These are phyloP conservation scores for Monosporozyma yasuniensis DNA, from an alignment of 805 yeast genomes.

Conservation along the genomic window DNA sequence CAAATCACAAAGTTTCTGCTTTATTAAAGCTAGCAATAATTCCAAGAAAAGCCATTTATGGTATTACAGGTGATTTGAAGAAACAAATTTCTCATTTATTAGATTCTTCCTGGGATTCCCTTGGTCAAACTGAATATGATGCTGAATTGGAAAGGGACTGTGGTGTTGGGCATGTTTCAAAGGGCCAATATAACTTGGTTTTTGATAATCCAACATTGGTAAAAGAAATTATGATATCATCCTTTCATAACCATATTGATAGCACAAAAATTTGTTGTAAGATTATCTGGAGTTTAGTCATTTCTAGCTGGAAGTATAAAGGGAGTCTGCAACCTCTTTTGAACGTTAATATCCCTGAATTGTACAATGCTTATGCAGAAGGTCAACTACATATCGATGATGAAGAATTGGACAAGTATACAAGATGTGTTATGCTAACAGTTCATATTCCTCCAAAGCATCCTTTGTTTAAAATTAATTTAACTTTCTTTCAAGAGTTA, in stretches of 20 bases:
- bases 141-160: conserved; percentile 46
- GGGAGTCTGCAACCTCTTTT: conserved; percentile 14
- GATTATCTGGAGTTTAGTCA: conserved; percentile 58
- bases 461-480: conserved; percentile 45
- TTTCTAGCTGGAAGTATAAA: conserved; percentile 14
- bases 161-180: conserved; percentile 54
- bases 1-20: conserved; percentile 59
- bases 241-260: conserved; percentile 54
- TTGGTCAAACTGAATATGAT: conserved; percentile 54
- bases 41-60: conserved; percentile 61
- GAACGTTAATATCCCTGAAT: conserved; percentile 18
- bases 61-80: conserved; percentile 56
- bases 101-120: conserved; percentile 59
- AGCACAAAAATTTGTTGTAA: conserved; percentile 57
- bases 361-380: conserved; percentile 20
- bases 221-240: conserved; percentile 55
- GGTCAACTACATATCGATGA: conserved; percentile 20
- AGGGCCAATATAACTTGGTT: conserved; percentile 60
- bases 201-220: conserved; percentile 50
- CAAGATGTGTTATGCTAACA: conserved; percentile 12
- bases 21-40: conserved; percentile 62
- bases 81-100: conserved; percentile 47
- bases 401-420: conserved; percentile 17
- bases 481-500: conserved; percentile 44
- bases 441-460: conserved; percentile 42